Evolutionary conservation across 2,329 filamentous ascomycete species (phyloP).

Genomic region (Epicoccum sorghinum): DNA sequence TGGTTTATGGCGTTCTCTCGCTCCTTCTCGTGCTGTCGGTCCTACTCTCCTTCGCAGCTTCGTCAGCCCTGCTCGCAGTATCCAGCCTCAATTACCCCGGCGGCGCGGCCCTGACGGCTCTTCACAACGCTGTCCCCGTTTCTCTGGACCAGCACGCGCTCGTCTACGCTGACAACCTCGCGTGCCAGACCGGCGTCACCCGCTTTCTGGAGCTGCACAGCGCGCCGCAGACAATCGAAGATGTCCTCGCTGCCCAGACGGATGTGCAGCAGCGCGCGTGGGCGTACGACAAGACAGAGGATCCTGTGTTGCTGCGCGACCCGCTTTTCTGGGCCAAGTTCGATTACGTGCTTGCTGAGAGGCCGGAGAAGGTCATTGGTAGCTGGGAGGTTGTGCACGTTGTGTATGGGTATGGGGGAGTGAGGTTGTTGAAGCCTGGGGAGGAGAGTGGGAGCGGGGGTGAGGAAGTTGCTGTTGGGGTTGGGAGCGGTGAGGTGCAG

Average conservation of each 20-base stretch:
- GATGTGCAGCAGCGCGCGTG: conserved; percentile 45
- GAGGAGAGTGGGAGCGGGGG: conserved; percentile 28
- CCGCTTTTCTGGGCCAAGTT: conserved; percentile 63
- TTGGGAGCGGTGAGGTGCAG: conserved; percentile 2
- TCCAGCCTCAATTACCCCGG: conserved; percentile 95
- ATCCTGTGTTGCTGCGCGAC: conserved; percentile 54
- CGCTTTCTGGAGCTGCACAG: conserved; percentile 57
- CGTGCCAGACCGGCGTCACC: conserved; percentile 68
- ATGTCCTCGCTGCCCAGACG: conserved; percentile 25
- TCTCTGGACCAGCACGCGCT: conserved; percentile 13
- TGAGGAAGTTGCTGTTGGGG: conserved; percentile 21
- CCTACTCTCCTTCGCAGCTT: conserved; percentile 64
- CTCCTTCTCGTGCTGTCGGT: conserved; percentile 65
- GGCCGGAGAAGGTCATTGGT: conserved; percentile 54
- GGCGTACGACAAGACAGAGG: conserved; percentile 67
- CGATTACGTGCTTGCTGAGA: conserved; percentile 64
- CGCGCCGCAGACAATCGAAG: conserved; percentile 33
- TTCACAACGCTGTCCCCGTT: conserved; percentile 43
- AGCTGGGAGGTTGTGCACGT: conserved; percentile 60
- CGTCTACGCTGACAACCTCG: conserved; percentile 65
- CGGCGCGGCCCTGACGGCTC: conserved; percentile 70
- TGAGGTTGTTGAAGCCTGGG: conserved; percentile 56
- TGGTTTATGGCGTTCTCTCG: conserved; percentile 62
- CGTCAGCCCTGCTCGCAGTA: conserved; percentile 72
- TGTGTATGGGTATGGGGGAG: conserved; percentile 58